Percentiles rank a stretch among this genome's conserved stretches.
Conservation (phyloP, 305 asterid genomes). For the Solanum hybrid region DNA sequence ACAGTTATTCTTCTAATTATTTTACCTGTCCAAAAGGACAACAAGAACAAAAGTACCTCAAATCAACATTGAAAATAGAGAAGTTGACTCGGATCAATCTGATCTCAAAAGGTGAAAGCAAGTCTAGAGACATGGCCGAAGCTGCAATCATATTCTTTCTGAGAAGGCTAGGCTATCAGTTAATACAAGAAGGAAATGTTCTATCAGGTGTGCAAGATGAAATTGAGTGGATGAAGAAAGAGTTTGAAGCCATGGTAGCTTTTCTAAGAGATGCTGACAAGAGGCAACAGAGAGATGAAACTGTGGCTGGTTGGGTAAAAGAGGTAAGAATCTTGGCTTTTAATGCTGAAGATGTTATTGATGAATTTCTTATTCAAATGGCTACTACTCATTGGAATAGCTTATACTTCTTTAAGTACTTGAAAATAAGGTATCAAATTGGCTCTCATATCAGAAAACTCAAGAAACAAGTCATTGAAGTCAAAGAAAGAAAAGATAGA, state of each 20-base stretch:
- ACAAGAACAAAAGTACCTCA: neutral
- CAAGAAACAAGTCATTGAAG: conserved; percentile 15
- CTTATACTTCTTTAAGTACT: neutral
- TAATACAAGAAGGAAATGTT: neutral
- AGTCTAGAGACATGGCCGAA: neutral
- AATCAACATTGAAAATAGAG: neutral
- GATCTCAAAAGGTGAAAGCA: neutral
- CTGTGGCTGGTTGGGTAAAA: conserved; percentile 13
- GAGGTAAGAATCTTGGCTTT: conserved; percentile 13
- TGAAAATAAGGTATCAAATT: neutral
- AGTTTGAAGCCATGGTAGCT: conserved; percentile 17
- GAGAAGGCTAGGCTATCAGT: neutral
- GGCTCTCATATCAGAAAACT: conserved; percentile 2
- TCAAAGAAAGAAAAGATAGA: conserved; percentile 18
- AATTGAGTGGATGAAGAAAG: conserved; percentile 15
- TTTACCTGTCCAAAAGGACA: neutral
- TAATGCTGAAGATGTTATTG: conserved; percentile 15
- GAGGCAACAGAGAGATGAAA: conserved; percentile 8
- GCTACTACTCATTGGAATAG: neutral
- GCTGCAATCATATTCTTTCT: neutral
- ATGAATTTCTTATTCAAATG: conserved; percentile 15
- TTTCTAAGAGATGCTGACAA: conserved; percentile 17
- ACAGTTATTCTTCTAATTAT: neutral
- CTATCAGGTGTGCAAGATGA: conserved; percentile 5
- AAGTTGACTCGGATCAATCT: neutral